Evolutionary conservation across 2,329 filamentous ascomycete species (phyloP), one percentile per base, ranked within the genome.

Genomic region (Shiraia bambusicola): DNA sequence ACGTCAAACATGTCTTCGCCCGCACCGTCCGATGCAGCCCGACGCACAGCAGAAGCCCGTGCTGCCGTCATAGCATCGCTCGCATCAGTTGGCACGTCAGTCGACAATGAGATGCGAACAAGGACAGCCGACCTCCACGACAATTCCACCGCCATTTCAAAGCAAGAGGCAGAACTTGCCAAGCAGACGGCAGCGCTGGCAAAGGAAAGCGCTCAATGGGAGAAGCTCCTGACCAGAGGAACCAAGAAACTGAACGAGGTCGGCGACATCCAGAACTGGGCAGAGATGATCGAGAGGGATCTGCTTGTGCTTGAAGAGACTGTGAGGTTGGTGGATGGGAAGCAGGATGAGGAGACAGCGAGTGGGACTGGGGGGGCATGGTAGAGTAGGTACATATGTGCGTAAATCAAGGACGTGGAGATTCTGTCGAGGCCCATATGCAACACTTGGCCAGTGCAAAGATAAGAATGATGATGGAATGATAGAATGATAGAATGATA

Each of bases 241-340:
- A 78, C 80, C 32, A 76, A 77, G 51, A 77, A 77, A 59, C 72
- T 92, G 45, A 91, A 90, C 71, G 87, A 90, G 74, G 74, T 90
- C 47, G 87, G 87, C 16, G 84, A 90, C 63, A 80, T 92, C 61
- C 87, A 92, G 75, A 91, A 91, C 66, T 93, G 87, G 87, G 86
- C 87, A 15, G 88, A 93, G 76, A 81, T 90, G 70, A 74, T 92
- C 59, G 87, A 71, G 47, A 53, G 68, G 33, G 69, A 71, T 35
- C 33, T 71, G 44, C 30, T 71, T 39, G 67, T 71, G 28, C 39
- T 71, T 46, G 69, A 71, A 49, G 69, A 71, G 50, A 71, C 69
- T 16, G 33, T 70, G 37, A 53, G 67, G 39, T 39, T 71, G 49
- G 67, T 60, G 8, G 66, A 70, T 32, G 54, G 43, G 27, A 37